A percentile compares a stretch with the other conserved stretches of the same genome.
phyloP scores from a whole-genome alignment of 176 grass and related monocot genomes.

The Stipa capillata region DNA sequence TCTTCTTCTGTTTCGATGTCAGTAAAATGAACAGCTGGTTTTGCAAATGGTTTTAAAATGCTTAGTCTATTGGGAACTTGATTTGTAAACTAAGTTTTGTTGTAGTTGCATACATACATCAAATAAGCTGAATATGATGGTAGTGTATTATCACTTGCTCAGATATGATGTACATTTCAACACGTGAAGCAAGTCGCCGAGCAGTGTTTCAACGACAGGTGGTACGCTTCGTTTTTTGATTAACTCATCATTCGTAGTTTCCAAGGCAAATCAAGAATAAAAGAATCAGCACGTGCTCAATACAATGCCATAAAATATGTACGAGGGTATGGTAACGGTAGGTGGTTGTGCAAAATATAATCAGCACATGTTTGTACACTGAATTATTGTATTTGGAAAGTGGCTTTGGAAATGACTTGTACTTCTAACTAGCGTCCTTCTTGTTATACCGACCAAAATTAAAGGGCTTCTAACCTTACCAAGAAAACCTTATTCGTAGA shows the following conservation, averaged over 20 bases:
- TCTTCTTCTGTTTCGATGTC: background rate
- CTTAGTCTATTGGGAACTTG: background rate
- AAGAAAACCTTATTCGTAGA: background rate
- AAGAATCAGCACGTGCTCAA: conserved; percentile 28
- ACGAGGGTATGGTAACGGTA: background rate
- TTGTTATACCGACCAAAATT: background rate
- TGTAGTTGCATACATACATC: background rate
- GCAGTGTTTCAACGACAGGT: conserved; percentile 1
- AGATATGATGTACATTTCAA: background rate
- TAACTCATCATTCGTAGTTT: conserved; percentile 28
- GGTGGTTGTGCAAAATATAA: conserved; percentile 7
- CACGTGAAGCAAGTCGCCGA: background rate
- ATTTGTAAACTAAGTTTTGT: background rate
- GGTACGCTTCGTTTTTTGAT: background rate
- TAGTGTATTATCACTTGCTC: background rate
- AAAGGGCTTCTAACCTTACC: background rate
- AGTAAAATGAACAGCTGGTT: background rate
- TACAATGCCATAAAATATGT: background rate
- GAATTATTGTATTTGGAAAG: background rate
- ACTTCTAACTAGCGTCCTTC: background rate
- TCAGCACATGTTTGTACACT: background rate
- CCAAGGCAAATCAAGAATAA: conserved; percentile 35
- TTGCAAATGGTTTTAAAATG: too few species aligned
- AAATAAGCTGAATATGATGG: background rate
- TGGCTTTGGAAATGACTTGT: background rate